A percentile compares a stretch with the other conserved stretches of the same genome.
Evolutionary conservation across 805 yeast genomes (phyloP).

Genomic region (Candida hispaniensis): DNA sequence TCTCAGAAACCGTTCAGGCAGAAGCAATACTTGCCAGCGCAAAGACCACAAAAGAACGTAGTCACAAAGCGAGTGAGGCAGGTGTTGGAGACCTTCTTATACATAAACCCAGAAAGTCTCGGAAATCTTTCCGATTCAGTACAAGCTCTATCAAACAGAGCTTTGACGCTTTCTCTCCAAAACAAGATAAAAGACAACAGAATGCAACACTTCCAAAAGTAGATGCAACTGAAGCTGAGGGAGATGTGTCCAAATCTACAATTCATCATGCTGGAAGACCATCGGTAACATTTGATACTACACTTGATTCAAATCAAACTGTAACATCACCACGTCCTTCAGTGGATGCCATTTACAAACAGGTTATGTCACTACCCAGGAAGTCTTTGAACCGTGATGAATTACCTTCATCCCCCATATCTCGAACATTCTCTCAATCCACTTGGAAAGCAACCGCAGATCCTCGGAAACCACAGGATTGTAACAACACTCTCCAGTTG

Average conservation of each 20-base stretch:
- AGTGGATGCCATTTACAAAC: slow-evolving; percentile 21
- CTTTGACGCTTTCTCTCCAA: slow-evolving; percentile 6
- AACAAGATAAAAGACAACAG: slow-evolving; percentile 10
- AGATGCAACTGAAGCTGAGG: slow-evolving; percentile 4
- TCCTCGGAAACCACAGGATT: slow-evolving; percentile 33
- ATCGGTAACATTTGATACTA: slow-evolving; percentile 5
- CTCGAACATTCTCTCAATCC: slow-evolving; percentile 10
- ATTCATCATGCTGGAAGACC: slow-evolving; percentile 12
- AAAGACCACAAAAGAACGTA: slow-evolving; percentile 3
- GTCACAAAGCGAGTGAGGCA: slow-evolving; percentile 8
- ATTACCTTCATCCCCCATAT: too few relatives aligned
- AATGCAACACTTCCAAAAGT: slow-evolving; percentile 1
- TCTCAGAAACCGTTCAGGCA: slow-evolving; percentile 27
- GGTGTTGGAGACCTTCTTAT: slow-evolving; percentile 13
- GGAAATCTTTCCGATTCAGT: slow-evolving; percentile 9
- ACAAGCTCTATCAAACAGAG: slow-evolving; percentile 13
- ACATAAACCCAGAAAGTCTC: slow-evolving; percentile 13
- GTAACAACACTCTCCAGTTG: slow-evolving; percentile 53
- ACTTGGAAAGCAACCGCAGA: slow-evolving; percentile 42
- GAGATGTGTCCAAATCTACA: slow-evolving; percentile 5
- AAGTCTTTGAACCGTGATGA: slow-evolving; percentile 17
- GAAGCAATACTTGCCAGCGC: slow-evolving; percentile 18
- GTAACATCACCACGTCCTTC: slow-evolving; percentile 10
- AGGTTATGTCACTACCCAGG: slow-evolving; percentile 23
- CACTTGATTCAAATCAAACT: slow-evolving; percentile 7